Base-by-base conservation (phyloP, 75 land plant species). In the Cryptomeria japonica region DNA sequence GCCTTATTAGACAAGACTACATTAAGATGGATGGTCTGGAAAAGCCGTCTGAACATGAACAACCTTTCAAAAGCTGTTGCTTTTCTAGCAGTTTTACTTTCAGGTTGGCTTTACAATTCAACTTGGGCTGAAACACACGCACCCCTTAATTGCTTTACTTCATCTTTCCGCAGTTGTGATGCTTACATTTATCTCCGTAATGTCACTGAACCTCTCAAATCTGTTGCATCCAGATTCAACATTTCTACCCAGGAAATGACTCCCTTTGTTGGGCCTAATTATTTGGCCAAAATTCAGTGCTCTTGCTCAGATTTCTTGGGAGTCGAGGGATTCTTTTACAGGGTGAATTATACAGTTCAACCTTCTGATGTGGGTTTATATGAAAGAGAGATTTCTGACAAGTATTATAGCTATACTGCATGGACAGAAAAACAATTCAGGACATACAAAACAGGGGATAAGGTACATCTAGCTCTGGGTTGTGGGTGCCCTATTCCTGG, bases 401-500 rank as follows among this genome's bases (percentile, higher is more conserved):
- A 68, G 10, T 68, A 68, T 68, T 68, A 5, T 68, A 68, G 31
- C 31, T n/a, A 68, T 25, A 68, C 73, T 68, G 73, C 73, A 68
- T 68, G 73, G 73, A 68, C 73, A 68, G 73, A 25, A 0, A 25
- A 4, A 6, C 73, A 68, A 68, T 68, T 68, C 31, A 5, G 31
- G 2, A 68, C 73, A n/a, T 25, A 68, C 31, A 68, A 28, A n/a
- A 68, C 10, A 68, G 31, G 31, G 73, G 58, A 55, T 55, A 28
- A 28, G 28, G 73, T 68, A 68, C 10, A 68, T 31, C 31, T 68
- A 68, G 73, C 73, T 68, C 31, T 68, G 0, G 31, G 73, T 28
- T 68, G 73, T 68, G 73, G 73, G 11, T 72, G 76, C 76, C 76
- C 76, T 72, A 31, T 72, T 72, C 13, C 76, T 72, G 76, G 76